A percentile compares a stretch with the other conserved stretches of the same genome.
phyloP scores from a whole-genome alignment of 2,329 filamentous ascomycete genomes.

The Myrmaecium sp. region DNA sequence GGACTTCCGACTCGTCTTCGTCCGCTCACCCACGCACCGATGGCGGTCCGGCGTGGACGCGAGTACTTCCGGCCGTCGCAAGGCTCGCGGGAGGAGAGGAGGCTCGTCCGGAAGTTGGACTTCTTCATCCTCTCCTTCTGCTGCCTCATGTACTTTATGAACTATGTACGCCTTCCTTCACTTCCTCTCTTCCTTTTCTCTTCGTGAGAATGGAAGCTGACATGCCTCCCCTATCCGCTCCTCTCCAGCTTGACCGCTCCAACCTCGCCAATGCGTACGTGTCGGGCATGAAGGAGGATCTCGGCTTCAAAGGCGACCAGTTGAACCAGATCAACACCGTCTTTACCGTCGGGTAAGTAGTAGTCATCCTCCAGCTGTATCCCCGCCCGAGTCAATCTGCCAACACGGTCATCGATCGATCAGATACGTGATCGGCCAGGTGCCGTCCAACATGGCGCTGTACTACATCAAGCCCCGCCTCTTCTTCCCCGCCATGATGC shows the following conservation, averaged over 20 bases:
- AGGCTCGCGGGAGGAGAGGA: conserved; percentile 21
- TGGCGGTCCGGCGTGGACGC: too few relatives aligned
- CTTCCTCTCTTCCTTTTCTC: too few relatives aligned
- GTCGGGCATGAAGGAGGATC: conserved; percentile 24
- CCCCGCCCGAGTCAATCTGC: neutral
- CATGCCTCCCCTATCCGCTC: neutral
- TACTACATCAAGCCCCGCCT: conserved; percentile 46
- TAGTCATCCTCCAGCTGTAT: conserved; percentile 10
- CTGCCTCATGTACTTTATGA: conserved; percentile 30
- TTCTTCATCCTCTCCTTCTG: conserved; percentile 50
- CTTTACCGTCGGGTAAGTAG: conserved; percentile 26
- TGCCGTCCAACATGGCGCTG: conserved; percentile 44
- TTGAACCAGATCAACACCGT: conserved; percentile 35
- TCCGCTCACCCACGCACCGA: too few relatives aligned
- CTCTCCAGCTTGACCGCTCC: conserved; percentile 17
- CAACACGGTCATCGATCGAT: too few relatives aligned
- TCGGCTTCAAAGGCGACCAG: conserved; percentile 22
- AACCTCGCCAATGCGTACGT: conserved; percentile 28
- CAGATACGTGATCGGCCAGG: conserved; percentile 37
- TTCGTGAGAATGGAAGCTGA: neutral
- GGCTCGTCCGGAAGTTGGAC: conserved; percentile 41
- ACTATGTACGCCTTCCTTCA: conserved; percentile 9
- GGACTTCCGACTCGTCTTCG: too few relatives aligned
- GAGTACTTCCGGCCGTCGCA: conserved; percentile 21
- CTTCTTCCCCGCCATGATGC: conserved; percentile 47